Conservation (phyloP, 164 flowering plant species). For the Nymphaea colorata region DNA sequence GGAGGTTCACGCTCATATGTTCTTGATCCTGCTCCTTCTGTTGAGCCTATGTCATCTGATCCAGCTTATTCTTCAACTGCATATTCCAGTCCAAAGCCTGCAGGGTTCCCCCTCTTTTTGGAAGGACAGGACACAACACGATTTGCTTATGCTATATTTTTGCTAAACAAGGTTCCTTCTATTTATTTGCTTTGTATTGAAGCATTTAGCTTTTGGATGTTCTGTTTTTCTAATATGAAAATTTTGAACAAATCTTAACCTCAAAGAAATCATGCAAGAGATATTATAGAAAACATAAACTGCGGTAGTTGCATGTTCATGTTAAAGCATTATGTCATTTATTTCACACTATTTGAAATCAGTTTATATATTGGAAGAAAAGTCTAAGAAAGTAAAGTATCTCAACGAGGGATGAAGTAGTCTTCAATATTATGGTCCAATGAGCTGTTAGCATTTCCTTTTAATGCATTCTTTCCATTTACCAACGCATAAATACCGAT, state of each 20-base stretch:
- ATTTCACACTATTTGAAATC: too few species aligned
- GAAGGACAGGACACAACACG: slow-evolving; percentile 96
- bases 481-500: too few species aligned
- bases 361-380: too few species aligned
- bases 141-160: slow-evolving; percentile 95
- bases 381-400: too few species aligned
- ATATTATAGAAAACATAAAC: too few species aligned
- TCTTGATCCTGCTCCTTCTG: slow-evolving; percentile 55
- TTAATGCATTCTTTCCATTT: too few species aligned
- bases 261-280: too few species aligned
- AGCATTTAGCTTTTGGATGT: background rate
- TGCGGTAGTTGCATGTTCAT: background rate
- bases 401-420: too few species aligned
- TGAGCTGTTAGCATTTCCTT: too few species aligned
- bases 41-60: slow-evolving; percentile 48
- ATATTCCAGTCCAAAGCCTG: slow-evolving; percentile 30
- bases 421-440: too few species aligned
- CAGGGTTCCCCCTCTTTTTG: slow-evolving; percentile 84
- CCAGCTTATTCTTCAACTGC: slow-evolving; percentile 17
- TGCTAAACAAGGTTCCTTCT: slow-evolving; percentile 75
- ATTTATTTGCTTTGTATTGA: background rate
- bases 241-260: too few species aligned
- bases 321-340: background rate
- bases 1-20: slow-evolving; percentile 85
- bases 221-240: background rate